Evolutionary conservation across 2,329 filamentous ascomycete species (phyloP).

Genomic region (Conoideocrella luteorostrata): DNA sequence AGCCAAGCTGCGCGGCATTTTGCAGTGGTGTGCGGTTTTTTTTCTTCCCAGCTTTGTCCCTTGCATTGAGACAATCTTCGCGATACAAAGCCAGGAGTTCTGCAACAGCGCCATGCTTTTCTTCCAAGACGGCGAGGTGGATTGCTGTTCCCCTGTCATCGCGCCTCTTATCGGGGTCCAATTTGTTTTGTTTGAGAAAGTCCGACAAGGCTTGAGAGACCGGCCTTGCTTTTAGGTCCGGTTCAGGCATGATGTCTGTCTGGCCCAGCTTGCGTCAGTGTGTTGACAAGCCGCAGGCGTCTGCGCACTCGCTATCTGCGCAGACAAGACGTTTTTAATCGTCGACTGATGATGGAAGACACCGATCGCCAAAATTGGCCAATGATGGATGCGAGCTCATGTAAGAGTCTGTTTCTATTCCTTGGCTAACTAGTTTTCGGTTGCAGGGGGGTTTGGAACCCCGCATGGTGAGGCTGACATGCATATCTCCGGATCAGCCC

Average conservation of each 20-base stretch:
- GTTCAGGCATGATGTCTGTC: background rate
- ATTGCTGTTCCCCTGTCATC: conserved; percentile 5
- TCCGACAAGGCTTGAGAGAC: background rate
- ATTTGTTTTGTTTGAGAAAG: background rate
- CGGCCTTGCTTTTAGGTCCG: background rate
- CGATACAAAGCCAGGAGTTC: conserved; percentile 10
- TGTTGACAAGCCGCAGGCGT: background rate
- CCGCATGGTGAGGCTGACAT: background rate
- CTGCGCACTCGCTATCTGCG: no score
- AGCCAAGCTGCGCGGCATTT: conserved; percentile 8
- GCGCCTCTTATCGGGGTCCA: background rate
- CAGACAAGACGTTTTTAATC: no score
- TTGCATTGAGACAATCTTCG: conserved; percentile 4
- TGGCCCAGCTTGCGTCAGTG: background rate
- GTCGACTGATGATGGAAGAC: no score
- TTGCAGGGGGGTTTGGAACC: no score
- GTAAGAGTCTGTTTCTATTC: no score
- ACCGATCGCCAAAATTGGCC: no score
- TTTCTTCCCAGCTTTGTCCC: background rate
- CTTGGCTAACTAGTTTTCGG: no score
- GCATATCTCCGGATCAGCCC: no score
- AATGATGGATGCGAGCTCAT: no score
- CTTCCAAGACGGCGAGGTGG: background rate
- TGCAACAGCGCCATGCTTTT: background rate
- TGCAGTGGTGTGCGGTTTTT: conserved; percentile 11